Evolutionary conservation across 345 rosid genomes (phyloP).

Genomic region (Melaleuca quinquenervia): DNA sequence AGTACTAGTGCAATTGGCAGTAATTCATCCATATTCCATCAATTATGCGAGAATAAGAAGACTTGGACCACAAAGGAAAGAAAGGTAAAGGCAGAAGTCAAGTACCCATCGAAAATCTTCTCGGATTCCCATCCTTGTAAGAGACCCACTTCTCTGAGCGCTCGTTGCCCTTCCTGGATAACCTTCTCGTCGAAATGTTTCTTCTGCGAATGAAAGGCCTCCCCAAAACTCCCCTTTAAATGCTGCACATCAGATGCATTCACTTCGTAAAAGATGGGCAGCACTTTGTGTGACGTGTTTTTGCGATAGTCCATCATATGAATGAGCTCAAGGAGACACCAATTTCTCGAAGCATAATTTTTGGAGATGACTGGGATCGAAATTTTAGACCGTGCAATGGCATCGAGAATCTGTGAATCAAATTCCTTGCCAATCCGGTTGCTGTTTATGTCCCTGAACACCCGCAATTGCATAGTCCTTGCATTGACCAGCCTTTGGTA

Average conservation of each 20-base stretch:
- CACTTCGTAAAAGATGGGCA: neutral
- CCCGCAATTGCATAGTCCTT: neutral
- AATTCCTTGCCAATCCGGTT: neutral
- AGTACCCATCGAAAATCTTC: neutral
- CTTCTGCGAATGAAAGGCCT: neutral
- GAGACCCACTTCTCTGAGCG: neutral
- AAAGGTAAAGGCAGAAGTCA: accelerated
- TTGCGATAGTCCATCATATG: neutral
- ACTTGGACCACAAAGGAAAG: accelerated
- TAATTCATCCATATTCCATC: accelerated
- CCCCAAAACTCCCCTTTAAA: neutral
- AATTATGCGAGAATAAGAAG: accelerated
- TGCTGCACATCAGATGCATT: neutral
- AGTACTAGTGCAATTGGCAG: neutral
- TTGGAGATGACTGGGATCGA: no score
- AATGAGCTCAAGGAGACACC: neutral
- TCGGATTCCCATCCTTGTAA: neutral
- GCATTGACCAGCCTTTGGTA: neutral
- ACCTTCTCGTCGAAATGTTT: neutral
- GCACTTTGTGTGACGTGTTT: accelerated
- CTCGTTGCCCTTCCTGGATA: neutral
- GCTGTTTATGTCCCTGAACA: neutral
- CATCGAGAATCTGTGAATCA: neutral
- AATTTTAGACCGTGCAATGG: no score
- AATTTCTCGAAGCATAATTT: no score